Evolutionary conservation across 1,284 basidiomycete genomes (phyloP), one percentile per base, ranked within the genome.

Genomic region (Malassezia arunalokei): DNA sequence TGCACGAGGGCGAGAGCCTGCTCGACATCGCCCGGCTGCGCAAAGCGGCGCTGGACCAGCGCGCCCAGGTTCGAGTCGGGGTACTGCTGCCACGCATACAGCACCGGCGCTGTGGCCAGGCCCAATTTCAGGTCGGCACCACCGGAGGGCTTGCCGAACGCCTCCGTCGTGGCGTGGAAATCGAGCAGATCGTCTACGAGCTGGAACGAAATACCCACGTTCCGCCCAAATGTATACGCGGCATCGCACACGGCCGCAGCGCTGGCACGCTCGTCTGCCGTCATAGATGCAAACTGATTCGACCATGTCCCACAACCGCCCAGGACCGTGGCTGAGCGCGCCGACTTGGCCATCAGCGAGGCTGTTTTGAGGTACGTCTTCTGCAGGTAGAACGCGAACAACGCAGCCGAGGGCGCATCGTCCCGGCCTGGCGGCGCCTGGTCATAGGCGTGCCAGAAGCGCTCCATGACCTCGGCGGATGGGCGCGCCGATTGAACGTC

Each of bases 361-460:
- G 92, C 92, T 5, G 90, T 94, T 77, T 98, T 96, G 67, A 98
- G 78, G 72, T 96, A 98, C 27, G 88, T 91, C 77, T 92, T 95
- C 66, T 83, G 82, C 73, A 96, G 79, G 76, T 98, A 98, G 32
- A 83, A 77, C 54, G 83, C 82, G 81, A 92, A 96, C 58, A 83
- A 81, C 14, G 82, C 80, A 6, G 46, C 49, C 1, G 74, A 75
- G 0, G 77, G 76, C 39, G 54, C 59, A 31, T 45, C 41, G 0
- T 11, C 42, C 17, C 47, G 30, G 24, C 20, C 33, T 7, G 15
- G 3, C 24, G 43, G 5, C 1, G 38, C 43, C 9, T 27, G 35
- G 24, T 51, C 37, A 45, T 40, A 37, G 32, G 47, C 28, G 14
- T 17, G 39, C 56, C 56, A 58, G 32, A 50, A 58, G 40, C 29